Evolutionary conservation across 139 green algal genomes (phyloP).

Genomic region (Tetraselmis chui): DNA sequence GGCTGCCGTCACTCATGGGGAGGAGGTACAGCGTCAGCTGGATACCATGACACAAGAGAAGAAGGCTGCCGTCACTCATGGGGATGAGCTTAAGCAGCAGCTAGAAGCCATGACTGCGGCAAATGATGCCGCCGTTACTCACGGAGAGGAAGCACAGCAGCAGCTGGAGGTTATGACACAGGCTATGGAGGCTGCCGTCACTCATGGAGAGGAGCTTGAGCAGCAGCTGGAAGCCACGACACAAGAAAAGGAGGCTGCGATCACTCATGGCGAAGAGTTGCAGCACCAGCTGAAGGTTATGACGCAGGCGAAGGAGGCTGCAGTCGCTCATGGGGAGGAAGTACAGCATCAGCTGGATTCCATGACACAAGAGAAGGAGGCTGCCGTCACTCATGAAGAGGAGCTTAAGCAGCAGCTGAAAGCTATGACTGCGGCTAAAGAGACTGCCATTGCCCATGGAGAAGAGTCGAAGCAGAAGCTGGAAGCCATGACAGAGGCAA

Average conservation of each 20-base stretch:
- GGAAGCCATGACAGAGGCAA: not conserved
- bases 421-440: not conserved
- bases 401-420: not conserved
- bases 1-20: not conserved
- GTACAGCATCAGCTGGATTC: not conserved
- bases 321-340: not conserved
- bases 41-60: not conserved
- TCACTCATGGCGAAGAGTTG: not conserved
- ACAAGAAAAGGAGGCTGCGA: not conserved
- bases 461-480: not conserved
- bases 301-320: not conserved
- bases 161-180: not conserved
- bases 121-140: not conserved
- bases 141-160: not conserved
- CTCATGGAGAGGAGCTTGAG: not conserved
- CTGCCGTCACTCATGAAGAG: not conserved
- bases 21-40: not conserved
- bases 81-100: not conserved
- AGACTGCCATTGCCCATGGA: not conserved
- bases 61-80: not conserved
- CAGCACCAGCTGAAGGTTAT: not conserved
- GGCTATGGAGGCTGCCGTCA: not conserved
- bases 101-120: not conserved
- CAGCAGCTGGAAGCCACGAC: not conserved
- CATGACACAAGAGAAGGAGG: not conserved